Percentiles rank a stretch among this genome's conserved stretches.
Evolutionary conservation across 2,329 filamentous ascomycete genomes (phyloP).

Genomic region (Aspergillus sp.): DNA sequence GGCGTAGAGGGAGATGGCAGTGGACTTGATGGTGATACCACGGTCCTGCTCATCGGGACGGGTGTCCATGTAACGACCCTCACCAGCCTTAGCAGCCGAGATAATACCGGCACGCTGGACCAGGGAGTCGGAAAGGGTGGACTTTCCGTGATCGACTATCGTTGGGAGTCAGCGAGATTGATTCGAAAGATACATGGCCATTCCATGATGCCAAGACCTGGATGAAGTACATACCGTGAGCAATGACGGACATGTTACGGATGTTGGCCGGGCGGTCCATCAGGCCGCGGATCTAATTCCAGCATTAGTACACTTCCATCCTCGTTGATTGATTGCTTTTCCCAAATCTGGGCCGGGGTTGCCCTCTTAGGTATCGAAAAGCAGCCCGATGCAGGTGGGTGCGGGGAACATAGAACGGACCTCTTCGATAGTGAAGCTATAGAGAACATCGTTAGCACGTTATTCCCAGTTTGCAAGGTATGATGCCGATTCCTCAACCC

Average conservation of each 20-base stretch:
- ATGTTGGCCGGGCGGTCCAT: conserved; percentile 62
- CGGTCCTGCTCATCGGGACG: conserved; percentile 97
- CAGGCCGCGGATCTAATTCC: conserved; percentile 47
- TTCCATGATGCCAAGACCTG: conserved; percentile 5
- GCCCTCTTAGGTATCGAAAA: not conserved
- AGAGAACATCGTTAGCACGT: conserved; percentile 34
- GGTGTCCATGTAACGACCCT: conserved; percentile 94
- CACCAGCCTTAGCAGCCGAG: conserved; percentile 94
- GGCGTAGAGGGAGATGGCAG: conserved; percentile 97
- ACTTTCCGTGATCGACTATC: conserved; percentile 97
- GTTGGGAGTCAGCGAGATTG: not conserved
- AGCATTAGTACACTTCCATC: conserved; percentile 4
- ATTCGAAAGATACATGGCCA: too few species aligned
- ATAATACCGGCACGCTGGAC: conserved; percentile 99
- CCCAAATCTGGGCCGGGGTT: not conserved
- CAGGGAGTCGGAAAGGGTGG: conserved; percentile 98
- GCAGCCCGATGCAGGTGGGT: not conserved
- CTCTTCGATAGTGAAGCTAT: conserved; percentile 96
- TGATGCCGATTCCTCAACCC: too few species aligned
- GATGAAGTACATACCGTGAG: conserved; percentile 67
- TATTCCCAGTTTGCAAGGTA: not conserved
- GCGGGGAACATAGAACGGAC: conserved; percentile 48
- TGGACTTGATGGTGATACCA: conserved; percentile 99
- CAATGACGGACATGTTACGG: conserved; percentile 99
- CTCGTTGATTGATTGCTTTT: too few species aligned